Base-by-base conservation (phyloP, 2,329 filamentous ascomycete genomes). In the Colletotrichum cereale region DNA sequence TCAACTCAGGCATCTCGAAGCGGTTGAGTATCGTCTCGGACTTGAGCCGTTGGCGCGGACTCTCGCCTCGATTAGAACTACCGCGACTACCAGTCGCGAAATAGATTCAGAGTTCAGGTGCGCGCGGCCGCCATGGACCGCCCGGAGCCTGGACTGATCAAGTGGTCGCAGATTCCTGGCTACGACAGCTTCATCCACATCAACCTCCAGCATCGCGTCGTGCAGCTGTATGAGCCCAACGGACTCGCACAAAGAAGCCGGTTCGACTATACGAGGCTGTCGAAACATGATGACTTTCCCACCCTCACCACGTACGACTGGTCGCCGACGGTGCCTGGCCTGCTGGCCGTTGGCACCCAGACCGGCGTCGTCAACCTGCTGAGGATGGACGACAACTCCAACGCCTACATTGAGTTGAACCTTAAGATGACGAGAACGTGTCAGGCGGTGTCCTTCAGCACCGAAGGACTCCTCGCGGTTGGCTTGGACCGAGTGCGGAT, bases 401-500 rank as follows among this genome's bases (percentile, higher is more conserved):
- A 88, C 76, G 88, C 86, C 42, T 89, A 88, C 74, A 78, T 89
- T 60, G 89, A 92, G 61, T 89, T 95, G 72, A 89, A 89, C 26
- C 87, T 95, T 57, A 94, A 93, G 79, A 90, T 94, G 79, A 89
- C 92, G 65, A 88, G 94, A 55, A 92, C 92, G 53, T 96, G 93
- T 76, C 94, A 96, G 76, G 92, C 93, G 0, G 92, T 96, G 50
- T 91, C 93, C 4, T 95, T 96, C 82, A 96, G 91, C 77, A 90
- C 89, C 4, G 86, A 85, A 6, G 91, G 92, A 24, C 85, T 93
- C 67, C 84, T 97, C 62, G 94, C 93, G 12, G 93, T 95, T 36
- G 94, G 93, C 1, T 84, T 96, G 62, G 94, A 96, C 76, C 88
- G 93, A 75, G 93, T 95, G 31, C 89, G 94, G 40, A 95, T 93